Evolutionary conservation across 2,329 filamentous ascomycete genomes (phyloP).

Genomic region (Fusarium illudens): DNA sequence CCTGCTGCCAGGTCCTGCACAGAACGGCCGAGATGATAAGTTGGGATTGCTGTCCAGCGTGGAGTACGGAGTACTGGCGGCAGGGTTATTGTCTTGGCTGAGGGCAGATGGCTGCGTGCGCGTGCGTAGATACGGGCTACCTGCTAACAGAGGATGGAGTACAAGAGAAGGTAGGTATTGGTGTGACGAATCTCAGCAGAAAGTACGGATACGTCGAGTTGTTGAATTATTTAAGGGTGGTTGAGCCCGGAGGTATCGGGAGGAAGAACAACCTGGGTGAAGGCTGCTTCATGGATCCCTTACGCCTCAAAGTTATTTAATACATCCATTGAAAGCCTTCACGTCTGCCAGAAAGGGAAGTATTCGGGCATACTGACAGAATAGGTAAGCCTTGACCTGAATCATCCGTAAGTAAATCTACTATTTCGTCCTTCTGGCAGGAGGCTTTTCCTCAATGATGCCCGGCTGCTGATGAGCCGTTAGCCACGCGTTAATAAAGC

Average conservation of each 20-base stretch:
- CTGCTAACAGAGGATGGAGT: not conserved
- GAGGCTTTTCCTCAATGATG: not conserved
- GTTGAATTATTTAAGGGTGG: not conserved
- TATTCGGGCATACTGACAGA: not conserved
- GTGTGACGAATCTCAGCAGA: not conserved
- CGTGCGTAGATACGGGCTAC: not conserved
- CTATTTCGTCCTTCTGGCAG: not conserved
- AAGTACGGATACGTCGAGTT: not conserved
- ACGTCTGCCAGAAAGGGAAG: not conserved
- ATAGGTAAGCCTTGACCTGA: not conserved
- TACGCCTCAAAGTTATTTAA: not conserved
- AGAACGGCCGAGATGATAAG: conserved; percentile 15
- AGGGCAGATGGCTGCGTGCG: not conserved
- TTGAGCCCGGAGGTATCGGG: conserved; percentile 26
- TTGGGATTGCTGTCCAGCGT: conserved; percentile 24
- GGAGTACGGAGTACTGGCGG: conserved; percentile 24
- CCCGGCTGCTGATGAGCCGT: not conserved
- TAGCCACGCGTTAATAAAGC: not conserved
- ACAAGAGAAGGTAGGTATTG: not conserved
- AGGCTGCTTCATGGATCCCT: not conserved
- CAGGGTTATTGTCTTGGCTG: conserved; percentile 33
- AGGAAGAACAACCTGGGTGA: conserved; percentile 2
- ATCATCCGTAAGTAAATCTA: not conserved
- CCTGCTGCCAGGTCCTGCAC: conserved; percentile 10
- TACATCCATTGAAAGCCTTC: not conserved